Conservation (phyloP, 176 grass and related monocot species). For the Elaeis guineensis region DNA sequence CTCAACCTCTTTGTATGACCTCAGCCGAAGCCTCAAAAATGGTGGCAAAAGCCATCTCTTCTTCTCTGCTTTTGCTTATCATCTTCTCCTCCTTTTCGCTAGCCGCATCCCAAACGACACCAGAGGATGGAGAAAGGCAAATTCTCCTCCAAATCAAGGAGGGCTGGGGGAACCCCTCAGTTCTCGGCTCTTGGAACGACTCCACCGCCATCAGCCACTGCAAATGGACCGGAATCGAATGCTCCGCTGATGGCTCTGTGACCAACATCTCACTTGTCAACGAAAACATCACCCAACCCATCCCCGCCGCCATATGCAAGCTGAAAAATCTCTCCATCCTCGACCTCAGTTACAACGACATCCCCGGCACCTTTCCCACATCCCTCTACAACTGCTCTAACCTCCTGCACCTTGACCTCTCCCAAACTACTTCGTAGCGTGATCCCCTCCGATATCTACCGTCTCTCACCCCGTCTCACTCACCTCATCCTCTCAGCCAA, state of each 20-base stretch:
- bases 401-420: constrained; percentile 10
- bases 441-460: constrained; percentile 11
- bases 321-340: constrained; percentile 11
- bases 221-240: constrained; percentile 11
- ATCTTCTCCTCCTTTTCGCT: not conserved
- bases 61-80: constrained; percentile 5
- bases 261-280: not conserved
- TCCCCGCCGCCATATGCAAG: constrained; percentile 18
- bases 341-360: constrained; percentile 17
- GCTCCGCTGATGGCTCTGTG: constrained; percentile 9
- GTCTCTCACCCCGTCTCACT: constrained; percentile 8
- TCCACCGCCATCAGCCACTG: constrained; percentile 5
- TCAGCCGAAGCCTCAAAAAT: no score
- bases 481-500: constrained; percentile 12
- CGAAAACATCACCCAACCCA: not conserved
- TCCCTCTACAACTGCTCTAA: constrained; percentile 8
- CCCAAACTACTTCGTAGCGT: constrained; percentile 7
- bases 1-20: no score
- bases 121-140: constrained; percentile 5
- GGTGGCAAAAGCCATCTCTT: not conserved
- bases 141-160: constrained; percentile 14
- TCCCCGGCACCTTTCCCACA: constrained; percentile 15
- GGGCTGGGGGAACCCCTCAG: constrained; percentile 5
- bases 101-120: constrained; percentile 1
- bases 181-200: constrained; percentile 8